A percentile compares a stretch with the other conserved stretches of the same genome.
Conservation (phyloP, 768 basidiomycete genomes). For the Kwoniella dejecticola region DNA sequence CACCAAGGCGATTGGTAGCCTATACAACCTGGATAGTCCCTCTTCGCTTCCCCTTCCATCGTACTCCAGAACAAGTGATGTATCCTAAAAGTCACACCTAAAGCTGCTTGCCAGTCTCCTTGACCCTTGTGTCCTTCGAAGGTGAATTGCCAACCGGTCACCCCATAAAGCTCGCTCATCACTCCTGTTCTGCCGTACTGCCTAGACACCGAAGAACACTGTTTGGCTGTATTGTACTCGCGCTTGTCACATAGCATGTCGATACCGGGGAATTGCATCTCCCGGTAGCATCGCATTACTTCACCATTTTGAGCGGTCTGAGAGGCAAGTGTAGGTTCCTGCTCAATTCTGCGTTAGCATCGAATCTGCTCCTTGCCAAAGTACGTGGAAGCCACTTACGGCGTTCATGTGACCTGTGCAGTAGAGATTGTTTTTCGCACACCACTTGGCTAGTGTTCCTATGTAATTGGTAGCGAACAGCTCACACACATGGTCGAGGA, state of each 20-base stretch:
- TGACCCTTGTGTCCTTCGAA: conserved; percentile 45
- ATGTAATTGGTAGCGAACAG: conserved; percentile 29
- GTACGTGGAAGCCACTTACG: neutral
- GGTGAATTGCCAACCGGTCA: conserved; percentile 36
- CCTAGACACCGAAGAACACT: conserved; percentile 33
- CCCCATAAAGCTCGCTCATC: conserved; percentile 42
- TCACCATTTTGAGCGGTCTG: conserved; percentile 38
- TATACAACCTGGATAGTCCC: conserved; percentile 45
- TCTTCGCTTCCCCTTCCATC: conserved; percentile 41
- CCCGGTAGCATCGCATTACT: conserved; percentile 40
- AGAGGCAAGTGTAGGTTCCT: conserved; percentile 32
- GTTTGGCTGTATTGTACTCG: conserved; percentile 44
- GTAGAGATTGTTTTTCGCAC: conserved; percentile 24
- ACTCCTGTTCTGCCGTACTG: conserved; percentile 35
- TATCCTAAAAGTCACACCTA: conserved; percentile 40
- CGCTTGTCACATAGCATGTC: conserved; percentile 41
- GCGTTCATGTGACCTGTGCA: conserved; percentile 38
- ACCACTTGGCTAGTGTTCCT: conserved; percentile 35
- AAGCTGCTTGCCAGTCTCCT: conserved; percentile 48
- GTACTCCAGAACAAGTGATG: conserved; percentile 37
- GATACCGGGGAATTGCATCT: conserved; percentile 44
- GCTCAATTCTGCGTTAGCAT: neutral
- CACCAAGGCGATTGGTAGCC: conserved; percentile 45
- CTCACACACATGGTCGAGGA: conserved; percentile 36
- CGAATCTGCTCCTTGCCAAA: neutral